Percentiles rank a stretch among this genome's conserved stretches.
Conservation (phyloP, 202 grass and related monocot species). For the Setaria viridis region DNA sequence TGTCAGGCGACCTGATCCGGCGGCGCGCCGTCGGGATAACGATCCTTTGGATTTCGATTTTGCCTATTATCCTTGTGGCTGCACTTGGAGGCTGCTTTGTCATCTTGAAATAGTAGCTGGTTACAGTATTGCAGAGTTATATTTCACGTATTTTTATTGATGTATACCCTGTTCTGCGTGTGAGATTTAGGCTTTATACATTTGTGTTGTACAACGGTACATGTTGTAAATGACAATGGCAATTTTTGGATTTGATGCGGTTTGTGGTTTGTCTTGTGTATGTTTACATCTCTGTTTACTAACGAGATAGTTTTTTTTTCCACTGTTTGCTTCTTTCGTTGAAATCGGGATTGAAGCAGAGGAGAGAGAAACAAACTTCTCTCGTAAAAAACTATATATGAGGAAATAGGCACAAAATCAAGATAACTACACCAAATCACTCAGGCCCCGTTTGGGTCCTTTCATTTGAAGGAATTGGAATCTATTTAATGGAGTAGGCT, state of each 20-base stretch:
- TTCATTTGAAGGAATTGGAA: too few species aligned
- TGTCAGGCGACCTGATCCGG: not conserved
- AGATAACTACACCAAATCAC: not conserved
- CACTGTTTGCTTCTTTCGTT: not conserved
- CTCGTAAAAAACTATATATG: too few species aligned
- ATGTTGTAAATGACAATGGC: not conserved
- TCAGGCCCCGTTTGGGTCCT: too few species aligned
- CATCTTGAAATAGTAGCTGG: not conserved
- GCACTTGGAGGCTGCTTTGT: slow-evolving; percentile 10
- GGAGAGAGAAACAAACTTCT: too few species aligned
- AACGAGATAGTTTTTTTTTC: not conserved
- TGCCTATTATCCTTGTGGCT: not conserved
- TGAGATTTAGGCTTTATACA: not conserved
- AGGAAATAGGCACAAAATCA: not conserved
- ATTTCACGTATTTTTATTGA: not conserved
- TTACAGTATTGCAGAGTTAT: not conserved
- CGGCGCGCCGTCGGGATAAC: slow-evolving; percentile 17
- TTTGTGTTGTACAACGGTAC: not conserved
- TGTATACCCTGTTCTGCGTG: not conserved
- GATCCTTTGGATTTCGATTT: slow-evolving; percentile 24
- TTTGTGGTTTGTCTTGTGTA: not conserved
- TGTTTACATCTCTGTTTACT: not conserved
- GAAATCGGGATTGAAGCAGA: not conserved
- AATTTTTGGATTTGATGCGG: not conserved
- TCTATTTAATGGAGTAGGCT: too few species aligned